Evolutionary conservation across 176 grass and related monocot species (phyloP).

Genomic region (Stipa capillata): DNA sequence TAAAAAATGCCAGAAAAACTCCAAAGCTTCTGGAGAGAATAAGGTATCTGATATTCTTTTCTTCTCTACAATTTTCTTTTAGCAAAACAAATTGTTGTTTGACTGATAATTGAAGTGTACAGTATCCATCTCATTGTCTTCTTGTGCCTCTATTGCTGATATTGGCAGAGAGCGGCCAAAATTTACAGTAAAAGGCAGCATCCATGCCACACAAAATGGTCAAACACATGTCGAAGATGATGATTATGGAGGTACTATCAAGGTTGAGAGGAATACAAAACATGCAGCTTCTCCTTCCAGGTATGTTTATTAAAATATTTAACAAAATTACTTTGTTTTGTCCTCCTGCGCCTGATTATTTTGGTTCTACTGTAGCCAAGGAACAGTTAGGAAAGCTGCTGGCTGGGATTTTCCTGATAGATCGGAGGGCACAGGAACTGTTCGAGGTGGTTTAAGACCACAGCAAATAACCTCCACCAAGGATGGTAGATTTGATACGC

Average conservation of each 20-base stretch:
- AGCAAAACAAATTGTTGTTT: not conserved
- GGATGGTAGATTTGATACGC: conserved; percentile 51
- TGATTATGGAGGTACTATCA: conserved; percentile 58
- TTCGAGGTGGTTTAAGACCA: conserved; percentile 43
- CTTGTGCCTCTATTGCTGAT: conserved; percentile 17
- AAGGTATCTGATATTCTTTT: conserved; percentile 39
- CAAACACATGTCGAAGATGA: conserved; percentile 38
- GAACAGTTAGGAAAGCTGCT: conserved; percentile 44
- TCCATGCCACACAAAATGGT: conserved; percentile 42
- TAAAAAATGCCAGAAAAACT: conserved; percentile 91
- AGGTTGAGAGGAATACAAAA: conserved; percentile 49
- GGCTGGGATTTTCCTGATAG: conserved; percentile 44
- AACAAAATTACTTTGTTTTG: conserved; percentile 1
- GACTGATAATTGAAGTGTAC: not conserved
- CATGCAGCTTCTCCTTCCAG: conserved; percentile 32
- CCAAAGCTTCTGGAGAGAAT: conserved; percentile 96
- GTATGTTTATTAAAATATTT: conserved; percentile 31
- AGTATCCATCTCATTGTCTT: conserved; percentile 5
- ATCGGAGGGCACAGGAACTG: conserved; percentile 68
- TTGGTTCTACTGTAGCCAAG: conserved; percentile 38
- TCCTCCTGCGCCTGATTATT: conserved; percentile 11
- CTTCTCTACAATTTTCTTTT: not conserved
- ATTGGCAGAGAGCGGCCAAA: conserved; percentile 79
- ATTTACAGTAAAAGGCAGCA: conserved; percentile 44
- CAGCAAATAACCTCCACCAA: conserved; percentile 40